Evolutionary conservation across 805 yeast species (phyloP), one percentile per base, ranked within the genome.

Genomic region (Aciculoconidium aculeatum): DNA sequence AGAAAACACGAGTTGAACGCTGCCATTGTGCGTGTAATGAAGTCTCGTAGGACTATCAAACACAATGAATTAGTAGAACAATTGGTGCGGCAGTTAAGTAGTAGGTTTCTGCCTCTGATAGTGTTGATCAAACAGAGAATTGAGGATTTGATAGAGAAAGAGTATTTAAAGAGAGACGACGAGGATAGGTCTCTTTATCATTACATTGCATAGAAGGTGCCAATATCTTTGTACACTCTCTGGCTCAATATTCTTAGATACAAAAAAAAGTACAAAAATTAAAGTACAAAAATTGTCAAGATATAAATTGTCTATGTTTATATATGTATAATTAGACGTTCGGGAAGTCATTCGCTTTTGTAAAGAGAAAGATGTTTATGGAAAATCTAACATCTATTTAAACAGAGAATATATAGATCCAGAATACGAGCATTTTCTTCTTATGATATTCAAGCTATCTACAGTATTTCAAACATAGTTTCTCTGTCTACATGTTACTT

Each of bases 21-120:
- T 1, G 92, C 94, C 0, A 71, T 87, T 32, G 94, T 87, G 4
- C 67, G 96, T 29, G 75, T 80, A n/a, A 78, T 87, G 90, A 87
- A 87, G 56, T 69, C 84, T 1, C 61, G 87, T 18, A 79, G 76
- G 41, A 55, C 65, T 1, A 42, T 80, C 31, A 61, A 53, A 15
- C 90, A 82, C 48, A 76, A 75, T 41, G 79, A 78, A 21, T 61
- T 87, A 30, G 60, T 83, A n/a, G 70, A 67, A 18, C 87, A 79
- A 42, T 73, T 77, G 4, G 65, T 79, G 13, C 67, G 69, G 28
- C 81, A 74, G 37, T 59, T 86, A 27, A 53, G 64, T 13, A 60
- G 65, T 21, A 60, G 92, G 36, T 88, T 87, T 52, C 71, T 70
- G 28, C 87, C 95, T 1, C 72, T 74, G 34, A 77, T 80, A 6